Percentiles rank a stretch among this genome's conserved stretches.
These are phyloP conservation scores for Sinapis alba DNA, from an alignment of 441 rosid species.

Conservation along the genomic window DNA sequence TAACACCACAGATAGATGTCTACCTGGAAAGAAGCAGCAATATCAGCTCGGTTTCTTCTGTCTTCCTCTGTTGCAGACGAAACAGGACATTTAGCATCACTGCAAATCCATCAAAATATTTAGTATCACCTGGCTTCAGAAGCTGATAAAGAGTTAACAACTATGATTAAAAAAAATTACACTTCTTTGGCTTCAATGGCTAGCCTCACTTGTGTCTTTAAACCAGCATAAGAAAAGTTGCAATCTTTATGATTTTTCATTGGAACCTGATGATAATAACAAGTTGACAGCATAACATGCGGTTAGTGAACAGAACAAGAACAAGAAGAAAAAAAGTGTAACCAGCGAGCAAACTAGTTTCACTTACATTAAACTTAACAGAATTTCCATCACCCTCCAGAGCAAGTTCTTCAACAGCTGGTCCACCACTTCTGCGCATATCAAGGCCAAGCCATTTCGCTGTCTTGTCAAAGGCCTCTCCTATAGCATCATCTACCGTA, in stretches of 20 bases:
- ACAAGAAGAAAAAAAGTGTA: constrained; percentile 1
- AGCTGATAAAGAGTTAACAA: background rate
- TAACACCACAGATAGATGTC: background rate
- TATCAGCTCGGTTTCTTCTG: constrained; percentile 78
- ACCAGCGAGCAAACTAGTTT: constrained; percentile 15
- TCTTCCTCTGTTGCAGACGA: constrained; percentile 74
- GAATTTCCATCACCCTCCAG: constrained; percentile 80
- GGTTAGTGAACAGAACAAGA: constrained; percentile 1
- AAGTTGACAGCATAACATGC: background rate
- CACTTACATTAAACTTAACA: constrained; percentile 71
- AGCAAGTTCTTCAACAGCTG: constrained; percentile 95
- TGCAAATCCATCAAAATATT: constrained; percentile 40
- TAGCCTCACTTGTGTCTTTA: constrained; percentile 92
- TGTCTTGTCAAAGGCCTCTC: constrained; percentile 90
- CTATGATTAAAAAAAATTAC: constrained; percentile 47
- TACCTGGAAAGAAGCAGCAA: constrained; percentile 98
- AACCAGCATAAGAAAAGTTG: constrained; percentile 95
- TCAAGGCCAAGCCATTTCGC: constrained; percentile 99
- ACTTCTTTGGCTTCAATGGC: constrained; percentile 87
- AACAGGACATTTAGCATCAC: constrained; percentile 68
- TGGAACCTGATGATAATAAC: constrained; percentile 60
- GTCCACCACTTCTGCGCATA: constrained; percentile 92
- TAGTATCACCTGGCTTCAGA: constrained; percentile 21
- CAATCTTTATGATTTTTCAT: constrained; percentile 94
- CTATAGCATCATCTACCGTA: constrained; percentile 90